Conservation (phyloP, 495 filamentous ascomycete genomes). For the Trichoderma erinaceum region DNA sequence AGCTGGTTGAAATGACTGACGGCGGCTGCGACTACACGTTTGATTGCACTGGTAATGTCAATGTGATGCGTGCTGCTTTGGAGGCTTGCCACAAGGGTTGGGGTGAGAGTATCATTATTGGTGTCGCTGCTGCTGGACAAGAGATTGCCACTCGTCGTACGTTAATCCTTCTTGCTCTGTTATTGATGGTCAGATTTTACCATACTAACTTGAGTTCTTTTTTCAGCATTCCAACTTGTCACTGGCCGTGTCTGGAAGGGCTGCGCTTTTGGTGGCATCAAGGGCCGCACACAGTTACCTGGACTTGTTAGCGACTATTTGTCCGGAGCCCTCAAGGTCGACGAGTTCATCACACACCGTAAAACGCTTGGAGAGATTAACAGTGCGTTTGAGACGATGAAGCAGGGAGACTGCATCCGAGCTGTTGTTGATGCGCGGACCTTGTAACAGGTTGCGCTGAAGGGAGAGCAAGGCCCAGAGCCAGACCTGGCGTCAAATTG, state of each 20-base stretch:
- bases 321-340: conserved; percentile 86
- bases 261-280: conserved; percentile 96
- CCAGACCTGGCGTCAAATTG: not conserved
- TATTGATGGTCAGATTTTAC: not conserved
- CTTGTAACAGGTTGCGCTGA: conserved; percentile 4
- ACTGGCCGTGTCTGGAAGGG: conserved; percentile 97
- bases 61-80: conserved; percentile 90
- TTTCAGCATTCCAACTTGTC: conserved; percentile 90
- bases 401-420: conserved; percentile 89
- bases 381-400: conserved; percentile 87
- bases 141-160: conserved; percentile 93
- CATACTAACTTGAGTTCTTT: conserved; percentile 14
- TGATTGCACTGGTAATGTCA: conserved; percentile 95
- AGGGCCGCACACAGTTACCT: conserved; percentile 88
- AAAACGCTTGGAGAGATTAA: conserved; percentile 77
- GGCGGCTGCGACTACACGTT: conserved; percentile 98
- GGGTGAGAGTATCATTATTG: conserved; percentile 97
- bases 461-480: not conserved
- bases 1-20: conserved; percentile 97
- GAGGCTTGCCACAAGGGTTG: conserved; percentile 99
- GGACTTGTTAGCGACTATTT: conserved; percentile 88
- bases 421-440: conserved; percentile 63
- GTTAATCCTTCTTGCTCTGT: conserved; percentile 33
- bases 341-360: conserved; percentile 98
- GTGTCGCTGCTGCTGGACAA: conserved; percentile 94